Evolutionary conservation across 768 basidiomycete genomes (phyloP).

Genomic region (Xanthoconium stramineum): DNA sequence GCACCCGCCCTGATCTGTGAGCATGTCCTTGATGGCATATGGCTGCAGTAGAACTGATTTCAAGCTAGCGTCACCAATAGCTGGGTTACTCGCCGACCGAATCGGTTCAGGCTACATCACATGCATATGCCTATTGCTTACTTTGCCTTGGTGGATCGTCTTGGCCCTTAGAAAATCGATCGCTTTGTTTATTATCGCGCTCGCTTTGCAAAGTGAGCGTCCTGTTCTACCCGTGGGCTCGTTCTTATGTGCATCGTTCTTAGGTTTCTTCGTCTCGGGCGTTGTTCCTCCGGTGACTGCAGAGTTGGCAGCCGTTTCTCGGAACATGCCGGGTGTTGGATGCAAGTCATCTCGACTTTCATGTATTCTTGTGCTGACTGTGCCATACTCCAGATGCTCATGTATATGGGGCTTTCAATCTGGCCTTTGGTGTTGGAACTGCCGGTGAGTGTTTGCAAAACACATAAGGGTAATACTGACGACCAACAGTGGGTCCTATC

Average conservation of each 20-base stretch:
- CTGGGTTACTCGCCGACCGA: conserved; percentile 59
- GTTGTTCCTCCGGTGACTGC: conserved; percentile 59
- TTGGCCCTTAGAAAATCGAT: conserved; percentile 54
- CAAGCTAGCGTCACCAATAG: conserved; percentile 49
- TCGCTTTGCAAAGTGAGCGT: conserved; percentile 53
- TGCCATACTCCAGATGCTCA: conserved; percentile 52
- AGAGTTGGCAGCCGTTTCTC: conserved; percentile 62
- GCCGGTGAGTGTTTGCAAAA: conserved; percentile 44
- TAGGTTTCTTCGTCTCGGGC: conserved; percentile 63
- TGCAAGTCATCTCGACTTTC: conserved; percentile 42
- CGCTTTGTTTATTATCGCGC: conserved; percentile 34
- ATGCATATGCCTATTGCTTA: conserved; percentile 42
- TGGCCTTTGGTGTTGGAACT: conserved; percentile 65
- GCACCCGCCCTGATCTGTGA: conserved; percentile 64
- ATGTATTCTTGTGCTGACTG: not conserved
- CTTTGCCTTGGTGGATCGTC: conserved; percentile 64
- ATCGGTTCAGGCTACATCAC: conserved; percentile 56
- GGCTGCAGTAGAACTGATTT: not conserved
- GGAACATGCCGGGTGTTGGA: conserved; percentile 59
- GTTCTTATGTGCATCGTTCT: not conserved
- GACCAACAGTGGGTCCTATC: conserved; percentile 58
- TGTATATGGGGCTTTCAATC: conserved; percentile 71
- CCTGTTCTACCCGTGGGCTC: not conserved
- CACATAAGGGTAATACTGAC: conserved; percentile 1
- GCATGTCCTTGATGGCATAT: conserved; percentile 18